These are phyloP conservation scores for Tolypocladium guangdongense DNA, from an alignment of 2,329 filamentous ascomycete genomes.

Conservation along the genomic window DNA sequence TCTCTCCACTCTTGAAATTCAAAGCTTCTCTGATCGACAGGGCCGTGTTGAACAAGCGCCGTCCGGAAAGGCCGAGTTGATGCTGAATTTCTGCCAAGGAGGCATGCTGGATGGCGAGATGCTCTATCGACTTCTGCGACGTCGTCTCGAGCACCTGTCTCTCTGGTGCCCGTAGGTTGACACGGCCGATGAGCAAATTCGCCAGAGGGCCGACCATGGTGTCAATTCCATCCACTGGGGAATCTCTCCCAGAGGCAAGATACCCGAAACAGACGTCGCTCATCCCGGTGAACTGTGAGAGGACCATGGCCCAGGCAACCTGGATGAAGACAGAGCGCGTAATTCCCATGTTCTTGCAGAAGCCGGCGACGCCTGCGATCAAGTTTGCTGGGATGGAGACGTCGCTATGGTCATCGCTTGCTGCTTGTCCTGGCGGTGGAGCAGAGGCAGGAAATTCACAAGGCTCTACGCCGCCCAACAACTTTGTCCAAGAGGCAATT, in stretches of 20 bases:
- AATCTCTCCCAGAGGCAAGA: slow-evolving; percentile 40
- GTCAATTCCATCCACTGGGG: slow-evolving; percentile 34
- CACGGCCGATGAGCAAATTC: slow-evolving; percentile 42
- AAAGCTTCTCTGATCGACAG: slow-evolving; percentile 18
- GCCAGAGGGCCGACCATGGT: slow-evolving; percentile 40
- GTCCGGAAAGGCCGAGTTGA: slow-evolving; percentile 11
- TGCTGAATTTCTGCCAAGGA: slow-evolving; percentile 36
- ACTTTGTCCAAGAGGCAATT: slow-evolving; percentile 5
- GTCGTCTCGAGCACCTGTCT: slow-evolving; percentile 28
- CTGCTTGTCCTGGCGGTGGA: not conserved
- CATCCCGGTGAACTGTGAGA: slow-evolving; percentile 34
- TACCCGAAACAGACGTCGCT: slow-evolving; percentile 43
- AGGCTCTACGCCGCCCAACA: slow-evolving; percentile 3
- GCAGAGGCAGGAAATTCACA: slow-evolving; percentile 4
- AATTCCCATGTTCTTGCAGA: slow-evolving; percentile 27
- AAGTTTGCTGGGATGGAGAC: not conserved
- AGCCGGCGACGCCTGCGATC: slow-evolving; percentile 7
- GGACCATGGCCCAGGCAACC: slow-evolving; percentile 38
- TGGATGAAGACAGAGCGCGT: slow-evolving; percentile 40
- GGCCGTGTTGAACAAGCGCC: slow-evolving; percentile 19
- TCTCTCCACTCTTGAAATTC: not conserved
- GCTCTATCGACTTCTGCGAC: slow-evolving; percentile 33
- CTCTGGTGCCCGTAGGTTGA: slow-evolving; percentile 18
- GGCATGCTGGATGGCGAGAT: slow-evolving; percentile 36
- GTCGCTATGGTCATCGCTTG: not conserved